Evolutionary conservation across 2,329 filamentous ascomycete species (phyloP), one percentile per base, ranked within the genome.

Genomic region (Pseudogymnoascus sp.): DNA sequence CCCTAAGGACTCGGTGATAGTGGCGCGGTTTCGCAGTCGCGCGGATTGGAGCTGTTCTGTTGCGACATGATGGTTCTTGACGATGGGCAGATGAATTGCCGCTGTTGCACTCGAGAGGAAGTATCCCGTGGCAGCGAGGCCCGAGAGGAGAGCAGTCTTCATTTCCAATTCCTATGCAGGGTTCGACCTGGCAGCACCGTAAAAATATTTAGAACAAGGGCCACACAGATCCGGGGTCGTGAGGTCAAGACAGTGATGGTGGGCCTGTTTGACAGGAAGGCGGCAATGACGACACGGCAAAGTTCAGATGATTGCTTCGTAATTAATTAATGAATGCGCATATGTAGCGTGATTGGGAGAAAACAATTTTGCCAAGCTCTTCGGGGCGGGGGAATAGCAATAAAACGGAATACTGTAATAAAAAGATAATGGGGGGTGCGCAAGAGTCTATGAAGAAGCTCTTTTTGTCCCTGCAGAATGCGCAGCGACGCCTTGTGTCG

Each of bases 1-100:
- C 25, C 43, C 36, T 15, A 65, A 53, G 6, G n/a, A 20, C 14
- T 61, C 58, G 8, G 50, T 37, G 30, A 62, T 33, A 2, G 64
- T 64, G 12, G 53, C 37, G 7, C 43, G 61, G 15, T 41, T 58
- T 28, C 53, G 50, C 1, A 63, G 62, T 4, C 47, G 61, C 28
- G 58, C 58, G 14, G 43, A n/a, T 4, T 36, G 33, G 22, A 58
- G 57, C 58, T 60, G 58, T n/a, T 30, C 38, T 33, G 22, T n/a
- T 22, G 15, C 38, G 8, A 60, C 58, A 22, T 30, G 35, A 12
- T 3, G 18, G n/a, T 57, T 60, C 38, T 60, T 60, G 14, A 47
- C 20, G 22, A 60, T 60, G 20, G 37, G 25, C 12, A 60, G 12
- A 37, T 60, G 35, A n/a, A 60, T 6, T 15, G 38, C n/a, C 3